These are phyloP conservation scores for Hypoxylon sp. DNA, from an alignment of 2,329 filamentous ascomycete species.

Conservation along the genomic window DNA sequence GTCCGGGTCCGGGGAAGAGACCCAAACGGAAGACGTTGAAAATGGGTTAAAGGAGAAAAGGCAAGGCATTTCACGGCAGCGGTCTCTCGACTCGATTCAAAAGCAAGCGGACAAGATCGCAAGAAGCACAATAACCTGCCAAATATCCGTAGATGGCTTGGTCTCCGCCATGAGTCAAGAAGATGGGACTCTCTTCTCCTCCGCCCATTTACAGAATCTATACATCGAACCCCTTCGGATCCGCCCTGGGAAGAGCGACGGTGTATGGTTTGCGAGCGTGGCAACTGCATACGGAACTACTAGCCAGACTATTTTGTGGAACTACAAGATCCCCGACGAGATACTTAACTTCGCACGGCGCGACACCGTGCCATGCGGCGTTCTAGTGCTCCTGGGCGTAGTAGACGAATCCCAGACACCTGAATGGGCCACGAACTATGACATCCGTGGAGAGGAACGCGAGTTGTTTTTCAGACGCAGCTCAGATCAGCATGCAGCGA, in stretches of 20 bases:
- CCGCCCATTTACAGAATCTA: conserved; percentile 57
- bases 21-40: conserved; percentile 18
- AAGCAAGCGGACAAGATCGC: conserved; percentile 52
- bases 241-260: conserved; percentile 55
- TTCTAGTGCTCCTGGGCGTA: conserved; percentile 69
- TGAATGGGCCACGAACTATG: conserved; percentile 65
- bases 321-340: conserved; percentile 70
- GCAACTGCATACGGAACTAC: conserved; percentile 70
- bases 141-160: conserved; percentile 65
- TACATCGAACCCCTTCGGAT: conserved; percentile 65
- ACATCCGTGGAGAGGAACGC: conserved; percentile 56
- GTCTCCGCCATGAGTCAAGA: conserved; percentile 62
- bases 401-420: conserved; percentile 68
- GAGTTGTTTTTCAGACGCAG: conserved; percentile 57
- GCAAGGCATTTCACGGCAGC: conserved; percentile 44
- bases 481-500: conserved; percentile 60
- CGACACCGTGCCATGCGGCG: conserved; percentile 71
- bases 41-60: conserved; percentile 27
- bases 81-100: conserved; percentile 57
- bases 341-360: conserved; percentile 66
- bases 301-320: conserved; percentile 71
- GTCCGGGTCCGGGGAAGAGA: conserved; percentile 32
- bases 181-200: conserved; percentile 46
- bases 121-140: conserved; percentile 61
- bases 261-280: conserved; percentile 71